Conservation (phyloP, 805 yeast genomes). For the Lipomyces sp. region DNA sequence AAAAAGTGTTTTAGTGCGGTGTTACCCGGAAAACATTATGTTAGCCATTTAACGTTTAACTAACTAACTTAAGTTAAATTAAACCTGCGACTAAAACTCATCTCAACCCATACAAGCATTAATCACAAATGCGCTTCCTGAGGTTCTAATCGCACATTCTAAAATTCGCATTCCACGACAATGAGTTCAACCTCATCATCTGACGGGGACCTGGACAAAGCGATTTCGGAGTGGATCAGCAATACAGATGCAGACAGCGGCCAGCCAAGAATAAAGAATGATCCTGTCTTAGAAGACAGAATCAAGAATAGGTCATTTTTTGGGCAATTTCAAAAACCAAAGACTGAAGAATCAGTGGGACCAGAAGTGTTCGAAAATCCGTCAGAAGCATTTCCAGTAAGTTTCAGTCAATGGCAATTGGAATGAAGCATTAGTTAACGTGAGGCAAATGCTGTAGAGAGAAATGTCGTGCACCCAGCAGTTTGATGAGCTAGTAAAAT, state of each 20-base stretch:
- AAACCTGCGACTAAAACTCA: neutral
- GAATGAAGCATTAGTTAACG: neutral
- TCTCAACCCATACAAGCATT: neutral
- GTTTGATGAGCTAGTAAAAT: slow-evolving; percentile 81
- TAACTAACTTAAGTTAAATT: too few species aligned
- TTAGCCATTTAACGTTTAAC: too few species aligned
- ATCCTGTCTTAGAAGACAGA: slow-evolving; percentile 1
- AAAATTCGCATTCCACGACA: neutral
- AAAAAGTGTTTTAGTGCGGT: too few species aligned
- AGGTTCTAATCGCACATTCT: neutral
- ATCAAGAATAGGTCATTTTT: slow-evolving; percentile 1
- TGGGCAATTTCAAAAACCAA: neutral
- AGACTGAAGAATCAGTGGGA: neutral
- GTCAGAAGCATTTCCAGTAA: slow-evolving; percentile 25
- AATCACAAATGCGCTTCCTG: neutral
- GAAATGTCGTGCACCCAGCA: slow-evolving; percentile 81
- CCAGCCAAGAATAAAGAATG: neutral
- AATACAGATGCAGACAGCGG: neutral
- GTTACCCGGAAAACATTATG: too few species aligned
- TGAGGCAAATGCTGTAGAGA: slow-evolving; percentile 37
- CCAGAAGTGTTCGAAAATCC: neutral
- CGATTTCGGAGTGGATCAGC: slow-evolving; percentile 20
- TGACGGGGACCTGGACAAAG: slow-evolving; percentile 17
- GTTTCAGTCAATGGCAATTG: neutral
- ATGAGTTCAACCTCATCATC: slow-evolving; percentile 3